Evolutionary conservation across 306 rosid species (phyloP).

Genomic region (Castanospermum australe): DNA sequence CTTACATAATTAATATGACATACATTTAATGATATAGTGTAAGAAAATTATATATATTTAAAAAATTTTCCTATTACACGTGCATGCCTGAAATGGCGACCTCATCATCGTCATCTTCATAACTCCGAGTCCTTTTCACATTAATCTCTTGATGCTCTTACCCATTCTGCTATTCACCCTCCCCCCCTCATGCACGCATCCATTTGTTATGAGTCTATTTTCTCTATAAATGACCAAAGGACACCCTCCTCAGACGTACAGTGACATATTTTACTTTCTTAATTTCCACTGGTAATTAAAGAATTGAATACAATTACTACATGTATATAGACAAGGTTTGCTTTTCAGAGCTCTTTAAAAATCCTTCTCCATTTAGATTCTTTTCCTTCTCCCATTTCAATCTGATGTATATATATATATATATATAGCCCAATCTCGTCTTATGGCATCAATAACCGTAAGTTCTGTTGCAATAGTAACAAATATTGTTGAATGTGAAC

Average conservation of each 20-base stretch:
- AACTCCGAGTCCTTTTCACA: constrained; percentile 10
- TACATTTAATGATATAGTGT: no score
- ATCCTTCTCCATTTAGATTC: not conserved
- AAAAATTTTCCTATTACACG: no score
- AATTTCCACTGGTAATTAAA: not conserved
- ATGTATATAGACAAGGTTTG: not conserved
- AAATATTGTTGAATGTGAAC: not conserved
- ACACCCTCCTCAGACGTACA: not conserved
- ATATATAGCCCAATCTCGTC: no score
- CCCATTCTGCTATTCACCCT: constrained; percentile 13
- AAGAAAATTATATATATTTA: no score
- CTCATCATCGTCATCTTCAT: not conserved
- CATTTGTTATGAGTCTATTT: not conserved
- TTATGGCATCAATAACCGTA: no score
- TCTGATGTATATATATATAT: no score
- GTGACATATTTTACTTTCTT: constrained; percentile 21
- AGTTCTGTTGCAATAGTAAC: not conserved
- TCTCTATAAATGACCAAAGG: constrained; percentile 23
- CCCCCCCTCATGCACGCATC: constrained; percentile 4
- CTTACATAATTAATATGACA: no score
- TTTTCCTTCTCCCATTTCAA: no score
- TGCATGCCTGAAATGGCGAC: not conserved
- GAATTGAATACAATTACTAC: not conserved
- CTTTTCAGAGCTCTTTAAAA: not conserved
- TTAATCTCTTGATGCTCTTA: constrained; percentile 14